A percentile compares a stretch with the other conserved stretches of the same genome.
These are phyloP conservation scores for Ogataea ganodermae DNA, from an alignment of 805 yeast genomes.

Conservation along the genomic window DNA sequence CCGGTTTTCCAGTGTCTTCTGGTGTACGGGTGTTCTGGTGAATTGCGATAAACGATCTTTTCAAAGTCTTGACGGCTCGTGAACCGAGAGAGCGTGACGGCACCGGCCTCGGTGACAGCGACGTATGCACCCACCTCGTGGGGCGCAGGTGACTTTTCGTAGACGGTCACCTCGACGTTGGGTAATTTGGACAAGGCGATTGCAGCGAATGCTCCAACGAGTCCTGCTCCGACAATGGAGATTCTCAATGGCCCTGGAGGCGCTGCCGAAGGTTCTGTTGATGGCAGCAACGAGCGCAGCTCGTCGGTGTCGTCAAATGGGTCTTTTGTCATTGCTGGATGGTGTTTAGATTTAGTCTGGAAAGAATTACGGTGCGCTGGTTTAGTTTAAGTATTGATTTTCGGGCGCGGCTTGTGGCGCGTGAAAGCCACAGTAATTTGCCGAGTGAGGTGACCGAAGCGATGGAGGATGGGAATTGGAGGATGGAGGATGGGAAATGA, in stretches of 20 bases:
- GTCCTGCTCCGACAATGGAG: conserved; percentile 25
- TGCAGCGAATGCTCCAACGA: conserved; percentile 7
- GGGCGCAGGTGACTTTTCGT: conserved; percentile 1
- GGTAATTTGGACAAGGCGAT: conserved; percentile 4
- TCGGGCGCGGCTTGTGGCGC: too few species aligned
- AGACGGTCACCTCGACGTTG: conserved; percentile 3
- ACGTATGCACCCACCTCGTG: conserved; percentile 6
- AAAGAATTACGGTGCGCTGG: too few species aligned
- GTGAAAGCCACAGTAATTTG: too few species aligned
- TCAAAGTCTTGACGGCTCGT: background rate
- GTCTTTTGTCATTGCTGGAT: too few species aligned
- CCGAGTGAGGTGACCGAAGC: too few species aligned
- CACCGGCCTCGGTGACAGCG: background rate
- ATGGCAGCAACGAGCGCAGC: background rate
- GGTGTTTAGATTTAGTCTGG: too few species aligned
- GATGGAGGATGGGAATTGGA: too few species aligned
- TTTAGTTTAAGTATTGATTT: too few species aligned
- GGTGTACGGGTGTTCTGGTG: conserved; percentile 1
- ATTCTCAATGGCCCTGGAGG: conserved; percentile 24
- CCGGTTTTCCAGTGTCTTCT: conserved; percentile 8
- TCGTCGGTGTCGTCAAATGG: too few species aligned
- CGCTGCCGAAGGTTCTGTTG: too few species aligned
- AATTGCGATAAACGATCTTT: conserved; percentile 1
- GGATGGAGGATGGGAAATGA: too few species aligned
- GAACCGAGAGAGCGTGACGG: conserved; percentile 1